Conservation (phyloP, 306 rosid genomes). For the Castanea mollissima region DNA sequence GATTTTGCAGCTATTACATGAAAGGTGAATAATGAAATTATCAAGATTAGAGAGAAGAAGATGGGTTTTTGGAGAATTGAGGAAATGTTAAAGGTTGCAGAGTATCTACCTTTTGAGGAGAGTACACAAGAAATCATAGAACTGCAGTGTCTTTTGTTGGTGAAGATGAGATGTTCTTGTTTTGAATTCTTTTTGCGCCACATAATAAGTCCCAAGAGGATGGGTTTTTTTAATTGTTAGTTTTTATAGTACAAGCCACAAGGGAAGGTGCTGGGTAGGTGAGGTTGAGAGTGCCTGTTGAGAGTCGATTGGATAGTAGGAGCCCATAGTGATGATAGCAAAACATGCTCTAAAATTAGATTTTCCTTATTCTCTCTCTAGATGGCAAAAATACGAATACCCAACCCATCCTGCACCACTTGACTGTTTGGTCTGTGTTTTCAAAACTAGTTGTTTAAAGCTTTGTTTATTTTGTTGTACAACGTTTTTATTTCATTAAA, state of each 20-base stretch:
- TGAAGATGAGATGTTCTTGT: constrained; percentile 25
- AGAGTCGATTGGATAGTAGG: not conserved
- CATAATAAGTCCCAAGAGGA: not conserved
- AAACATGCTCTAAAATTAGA: not conserved
- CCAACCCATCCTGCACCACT: too few species aligned
- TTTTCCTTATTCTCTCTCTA: too few species aligned
- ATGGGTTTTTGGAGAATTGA: constrained; percentile 1
- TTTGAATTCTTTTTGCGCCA: constrained; percentile 33
- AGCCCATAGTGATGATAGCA: constrained; percentile 24
- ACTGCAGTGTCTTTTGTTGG: constrained; percentile 17
- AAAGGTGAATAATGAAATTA: not conserved
- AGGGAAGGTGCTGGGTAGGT: not conserved
- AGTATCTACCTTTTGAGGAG: constrained; percentile 15
- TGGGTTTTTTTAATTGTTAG: not conserved
- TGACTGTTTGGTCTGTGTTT: too few species aligned
- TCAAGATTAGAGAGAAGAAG: constrained; percentile 7
- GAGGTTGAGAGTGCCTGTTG: not conserved
- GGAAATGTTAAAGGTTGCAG: constrained; percentile 12
- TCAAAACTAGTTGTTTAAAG: too few species aligned
- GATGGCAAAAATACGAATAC: too few species aligned
- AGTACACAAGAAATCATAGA: constrained; percentile 8
- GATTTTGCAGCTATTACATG: not conserved
- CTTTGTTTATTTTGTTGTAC: too few species aligned
- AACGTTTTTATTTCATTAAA: too few species aligned
- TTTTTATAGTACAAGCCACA: not conserved